phyloP scores from a whole-genome alignment of 805 yeast genomes.

The Myxozyma sirexii region DNA sequence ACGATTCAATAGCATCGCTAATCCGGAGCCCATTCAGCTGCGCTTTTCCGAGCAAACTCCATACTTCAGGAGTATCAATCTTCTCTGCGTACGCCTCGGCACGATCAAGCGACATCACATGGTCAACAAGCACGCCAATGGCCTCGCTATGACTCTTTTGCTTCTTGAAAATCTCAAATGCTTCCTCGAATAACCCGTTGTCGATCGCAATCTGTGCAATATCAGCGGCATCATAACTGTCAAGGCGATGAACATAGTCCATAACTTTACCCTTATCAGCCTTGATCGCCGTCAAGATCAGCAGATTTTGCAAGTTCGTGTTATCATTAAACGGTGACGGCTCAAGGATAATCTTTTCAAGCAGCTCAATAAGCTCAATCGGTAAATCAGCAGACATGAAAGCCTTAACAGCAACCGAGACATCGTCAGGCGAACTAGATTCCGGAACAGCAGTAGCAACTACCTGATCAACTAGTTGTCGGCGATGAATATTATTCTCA shows the following conservation, averaged over 20 bases:
- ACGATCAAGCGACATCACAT: conserved; percentile 90
- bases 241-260: conserved; percentile 83
- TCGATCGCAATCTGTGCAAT: conserved; percentile 91
- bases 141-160: conserved; percentile 78
- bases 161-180: conserved; percentile 87
- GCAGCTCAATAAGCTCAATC: conserved; percentile 85
- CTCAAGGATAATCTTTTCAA: conserved; percentile 94
- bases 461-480: conserved; percentile 90
- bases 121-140: conserved; percentile 86
- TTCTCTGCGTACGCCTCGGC: conserved; percentile 93
- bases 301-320: conserved; percentile 89
- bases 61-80: conserved; percentile 78
- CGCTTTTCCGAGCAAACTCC: conserved; percentile 96
- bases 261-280: conserved; percentile 87
- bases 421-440: conserved; percentile 87
- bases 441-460: conserved; percentile 97
- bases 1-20: conserved; percentile 88
- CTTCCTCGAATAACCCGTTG: conserved; percentile 88
- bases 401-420: conserved; percentile 89
- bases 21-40: conserved; percentile 92
- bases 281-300: conserved; percentile 91
- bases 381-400: conserved; percentile 96
- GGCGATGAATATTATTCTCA: conserved; percentile 80
- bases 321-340: conserved; percentile 97
- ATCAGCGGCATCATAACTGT: conserved; percentile 88